Evolutionary conservation across 306 rosid genomes (phyloP), one percentile per base, ranked within the genome.

Genomic region (Adenanthera pavonina): DNA sequence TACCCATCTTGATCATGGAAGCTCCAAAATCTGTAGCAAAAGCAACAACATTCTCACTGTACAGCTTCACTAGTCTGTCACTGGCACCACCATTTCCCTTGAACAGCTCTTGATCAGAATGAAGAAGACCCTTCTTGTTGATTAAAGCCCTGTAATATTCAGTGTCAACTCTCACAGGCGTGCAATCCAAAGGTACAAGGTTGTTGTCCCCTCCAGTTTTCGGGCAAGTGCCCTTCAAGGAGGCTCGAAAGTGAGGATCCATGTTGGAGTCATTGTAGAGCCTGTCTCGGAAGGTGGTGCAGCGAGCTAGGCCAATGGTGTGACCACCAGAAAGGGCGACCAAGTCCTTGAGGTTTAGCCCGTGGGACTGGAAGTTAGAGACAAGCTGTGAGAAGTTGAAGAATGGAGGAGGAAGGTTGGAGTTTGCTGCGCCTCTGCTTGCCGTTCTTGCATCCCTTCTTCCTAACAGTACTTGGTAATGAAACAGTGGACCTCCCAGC

Each of bases 241-340:
- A 16, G 8, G 81, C 48, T 13, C 83, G 85, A 69, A 85, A 84
- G 0, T 3, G 6, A 0, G 43, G 75, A 34, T 81, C 83, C 3
- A 88, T 84, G 64, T 88, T 67, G 3, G 86, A 78, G 59, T 81
- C 88, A 65, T 82, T 85, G 79, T 84, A 83, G 33, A 79, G 77
- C 44, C 91, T 72, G 12, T 34, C 25, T 19, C 62, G 67, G 78
- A 86, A 88, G 3, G 53, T 7, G 0, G 77, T 2, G 35, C 91
- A 88, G 0, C 60, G 54, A 0, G 86, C 88, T 9, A 78, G 54
- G 17, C 89, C 91, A 25, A 88, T 83, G 6, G 89, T 88, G 86
- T 88, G 91, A 11, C 81, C 89, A 17, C 88, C 88, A n/a, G 90
- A 87, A 2, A 88, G 83, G 5, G 76, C 87, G 13, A 88, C 89